Percentiles rank a stretch among this genome's conserved stretches.
Evolutionary conservation across 345 rosid genomes (phyloP).

Genomic region (Gynandropsis gynandra): DNA sequence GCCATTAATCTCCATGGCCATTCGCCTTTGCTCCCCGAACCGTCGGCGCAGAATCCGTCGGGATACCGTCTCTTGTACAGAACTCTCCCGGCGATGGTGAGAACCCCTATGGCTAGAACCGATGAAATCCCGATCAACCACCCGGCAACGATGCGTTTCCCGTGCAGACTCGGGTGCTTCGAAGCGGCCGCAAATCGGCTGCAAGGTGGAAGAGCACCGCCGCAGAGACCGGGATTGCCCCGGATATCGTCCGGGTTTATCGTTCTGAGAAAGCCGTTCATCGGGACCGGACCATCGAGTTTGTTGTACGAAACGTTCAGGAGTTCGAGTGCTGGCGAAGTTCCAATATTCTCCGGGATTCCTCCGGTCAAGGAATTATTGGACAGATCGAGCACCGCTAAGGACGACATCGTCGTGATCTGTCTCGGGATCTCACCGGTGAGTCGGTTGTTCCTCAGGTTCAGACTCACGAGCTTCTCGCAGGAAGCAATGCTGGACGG

Average conservation of each 20-base stretch:
- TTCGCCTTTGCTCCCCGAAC: slow-evolving; percentile 42
- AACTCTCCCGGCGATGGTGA: slow-evolving; percentile 32
- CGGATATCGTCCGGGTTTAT: slow-evolving; percentile 68
- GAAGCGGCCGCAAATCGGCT: slow-evolving; percentile 25
- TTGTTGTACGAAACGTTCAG: slow-evolving; percentile 77
- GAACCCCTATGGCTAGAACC: slow-evolving; percentile 44
- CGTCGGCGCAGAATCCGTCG: slow-evolving; percentile 45
- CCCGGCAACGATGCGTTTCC: slow-evolving; percentile 45
- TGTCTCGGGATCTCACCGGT: slow-evolving; percentile 64
- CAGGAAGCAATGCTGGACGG: slow-evolving; percentile 88
- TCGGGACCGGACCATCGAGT: slow-evolving; percentile 75
- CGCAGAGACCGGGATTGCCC: slow-evolving; percentile 78
- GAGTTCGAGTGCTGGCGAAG: slow-evolving; percentile 72
- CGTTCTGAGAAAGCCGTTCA: slow-evolving; percentile 61
- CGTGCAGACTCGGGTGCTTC: slow-evolving; percentile 32
- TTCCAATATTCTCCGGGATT: slow-evolving; percentile 69
- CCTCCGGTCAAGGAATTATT: slow-evolving; percentile 69
- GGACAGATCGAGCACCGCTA: slow-evolving; percentile 81
- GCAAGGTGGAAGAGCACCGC: slow-evolving; percentile 74
- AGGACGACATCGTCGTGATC: slow-evolving; percentile 67
- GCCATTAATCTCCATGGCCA: slow-evolving; percentile 97
- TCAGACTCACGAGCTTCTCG: slow-evolving; percentile 59
- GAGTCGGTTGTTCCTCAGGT: slow-evolving; percentile 56
- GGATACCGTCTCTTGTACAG: slow-evolving; percentile 52
- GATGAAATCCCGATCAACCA: slow-evolving; percentile 64